A percentile compares a stretch with the other conserved stretches of the same genome.
These are phyloP conservation scores for Cystoderma amianthinum DNA, from an alignment of 768 basidiomycete genomes.

Conservation along the genomic window DNA sequence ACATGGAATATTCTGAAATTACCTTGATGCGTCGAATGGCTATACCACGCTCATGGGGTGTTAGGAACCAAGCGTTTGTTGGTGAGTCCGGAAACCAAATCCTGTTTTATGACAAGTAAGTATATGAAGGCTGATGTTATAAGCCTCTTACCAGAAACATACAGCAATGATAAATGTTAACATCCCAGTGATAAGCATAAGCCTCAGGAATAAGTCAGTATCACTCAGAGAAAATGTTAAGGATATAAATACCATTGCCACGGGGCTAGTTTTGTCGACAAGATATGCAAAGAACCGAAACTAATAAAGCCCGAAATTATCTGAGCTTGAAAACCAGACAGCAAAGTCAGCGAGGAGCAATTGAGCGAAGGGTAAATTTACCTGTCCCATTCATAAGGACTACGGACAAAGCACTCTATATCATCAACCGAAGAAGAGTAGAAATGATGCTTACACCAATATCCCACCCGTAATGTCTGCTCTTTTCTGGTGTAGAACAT, in stretches of 20 bases:
- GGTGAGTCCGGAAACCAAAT: conserved; percentile 73
- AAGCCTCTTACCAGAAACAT: conserved; percentile 54
- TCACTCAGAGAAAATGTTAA: no score
- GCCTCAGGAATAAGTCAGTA: conserved; percentile 24
- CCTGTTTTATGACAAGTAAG: no score
- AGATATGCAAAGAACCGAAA: conserved; percentile 60
- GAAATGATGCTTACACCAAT: conserved; percentile 74
- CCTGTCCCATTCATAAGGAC: conserved; percentile 76
- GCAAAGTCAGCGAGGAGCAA: no score
- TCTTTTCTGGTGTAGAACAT: conserved; percentile 77
- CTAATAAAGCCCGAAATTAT: conserved; percentile 65
- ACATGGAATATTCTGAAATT: no score
- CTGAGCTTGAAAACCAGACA: conserved; percentile 41
- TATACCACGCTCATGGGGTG: conserved; percentile 50
- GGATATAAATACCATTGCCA: conserved; percentile 57
- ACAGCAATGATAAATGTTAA: conserved; percentile 48
- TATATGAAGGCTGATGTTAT: no score
- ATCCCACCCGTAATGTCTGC: conserved; percentile 63
- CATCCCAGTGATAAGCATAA: conserved; percentile 65
- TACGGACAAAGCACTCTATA: no score
- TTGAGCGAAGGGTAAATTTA: no score
- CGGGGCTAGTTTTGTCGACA: conserved; percentile 48
- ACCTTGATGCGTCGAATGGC: conserved; percentile 65
- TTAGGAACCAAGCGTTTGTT: conserved; percentile 70
- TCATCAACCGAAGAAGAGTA: neutral